phyloP scores from a whole-genome alignment of 768 basidiomycete genomes.

The Amanita pallidorosea region DNA sequence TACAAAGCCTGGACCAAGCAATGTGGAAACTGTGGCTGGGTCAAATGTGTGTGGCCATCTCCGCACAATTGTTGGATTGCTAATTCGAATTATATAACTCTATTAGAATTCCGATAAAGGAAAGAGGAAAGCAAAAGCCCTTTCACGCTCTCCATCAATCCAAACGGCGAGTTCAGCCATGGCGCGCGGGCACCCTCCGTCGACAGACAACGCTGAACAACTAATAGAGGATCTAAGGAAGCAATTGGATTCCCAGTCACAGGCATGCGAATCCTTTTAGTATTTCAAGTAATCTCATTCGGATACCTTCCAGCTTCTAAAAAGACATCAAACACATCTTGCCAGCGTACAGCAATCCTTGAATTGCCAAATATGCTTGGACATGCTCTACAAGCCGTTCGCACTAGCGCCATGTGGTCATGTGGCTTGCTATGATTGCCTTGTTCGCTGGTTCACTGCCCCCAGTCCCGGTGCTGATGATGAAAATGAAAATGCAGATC shows the following conservation, averaged over 20 bases:
- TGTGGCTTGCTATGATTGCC: constrained; percentile 58
- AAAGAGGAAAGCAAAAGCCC: constrained; percentile 20
- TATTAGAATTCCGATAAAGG: constrained; percentile 20
- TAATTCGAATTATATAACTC: background rate
- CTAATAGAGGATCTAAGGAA: constrained; percentile 31
- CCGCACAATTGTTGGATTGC: background rate
- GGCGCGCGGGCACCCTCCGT: constrained; percentile 5
- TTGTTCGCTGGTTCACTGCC: constrained; percentile 68
- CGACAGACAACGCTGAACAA: constrained; percentile 10
- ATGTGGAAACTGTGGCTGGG: background rate
- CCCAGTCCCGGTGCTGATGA: constrained; percentile 13
- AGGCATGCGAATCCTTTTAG: constrained; percentile 18
- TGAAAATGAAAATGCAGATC: constrained; percentile 14
- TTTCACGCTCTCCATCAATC: constrained; percentile 10
- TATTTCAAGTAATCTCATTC: background rate
- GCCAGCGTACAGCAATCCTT: constrained; percentile 48
- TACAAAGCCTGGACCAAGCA: background rate
- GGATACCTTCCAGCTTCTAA: constrained; percentile 27
- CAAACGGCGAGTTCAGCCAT: constrained; percentile 1
- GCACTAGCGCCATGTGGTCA: constrained; percentile 72
- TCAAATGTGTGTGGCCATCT: background rate
- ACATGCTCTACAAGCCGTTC: constrained; percentile 62
- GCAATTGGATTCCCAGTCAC: constrained; percentile 29
- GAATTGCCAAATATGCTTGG: constrained; percentile 73
- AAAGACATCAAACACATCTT: constrained; percentile 43